Conservation (phyloP, 306 rosid species). For the Carpinus viminea region DNA sequence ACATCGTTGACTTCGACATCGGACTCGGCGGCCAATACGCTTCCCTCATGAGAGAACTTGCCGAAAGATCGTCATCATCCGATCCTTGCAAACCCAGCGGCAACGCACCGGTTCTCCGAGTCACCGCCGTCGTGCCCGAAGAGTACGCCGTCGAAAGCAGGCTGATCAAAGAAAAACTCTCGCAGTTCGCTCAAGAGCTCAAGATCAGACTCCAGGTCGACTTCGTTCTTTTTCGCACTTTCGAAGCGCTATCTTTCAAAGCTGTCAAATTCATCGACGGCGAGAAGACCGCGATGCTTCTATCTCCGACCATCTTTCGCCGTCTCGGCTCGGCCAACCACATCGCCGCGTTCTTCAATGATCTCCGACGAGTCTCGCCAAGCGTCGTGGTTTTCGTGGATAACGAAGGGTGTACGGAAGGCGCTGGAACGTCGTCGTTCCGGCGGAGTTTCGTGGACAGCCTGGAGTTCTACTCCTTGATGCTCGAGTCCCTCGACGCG, state of each 20-base stretch:
- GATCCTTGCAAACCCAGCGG: constrained; percentile 27
- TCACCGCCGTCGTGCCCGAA: constrained; percentile 73
- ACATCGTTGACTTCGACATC: constrained; percentile 80
- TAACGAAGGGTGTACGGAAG: constrained; percentile 61
- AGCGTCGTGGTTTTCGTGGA: constrained; percentile 71
- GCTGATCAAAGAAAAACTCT: constrained; percentile 57
- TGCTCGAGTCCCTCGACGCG: constrained; percentile 80
- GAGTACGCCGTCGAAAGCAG: constrained; percentile 62
- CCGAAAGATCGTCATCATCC: constrained; percentile 42
- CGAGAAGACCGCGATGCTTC: constrained; percentile 63
- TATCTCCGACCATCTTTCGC: constrained; percentile 67
- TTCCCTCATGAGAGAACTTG: constrained; percentile 76
- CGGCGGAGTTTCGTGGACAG: constrained; percentile 55
- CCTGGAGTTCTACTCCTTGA: constrained; percentile 63
- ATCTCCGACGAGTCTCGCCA: constrained; percentile 57
- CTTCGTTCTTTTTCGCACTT: constrained; percentile 48
- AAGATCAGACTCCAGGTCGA: constrained; percentile 65
- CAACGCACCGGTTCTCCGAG: constrained; percentile 48
- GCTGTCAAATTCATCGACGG: constrained; percentile 66
- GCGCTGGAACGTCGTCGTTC: constrained; percentile 49
- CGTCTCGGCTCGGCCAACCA: constrained; percentile 44
- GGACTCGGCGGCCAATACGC: constrained; percentile 87
- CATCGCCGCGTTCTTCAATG: constrained; percentile 41
- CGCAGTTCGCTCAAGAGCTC: constrained; percentile 76
- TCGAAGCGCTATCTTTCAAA: constrained; percentile 60